Conservation (phyloP, 441 rosid species). For the Aquilaria agallochum region DNA sequence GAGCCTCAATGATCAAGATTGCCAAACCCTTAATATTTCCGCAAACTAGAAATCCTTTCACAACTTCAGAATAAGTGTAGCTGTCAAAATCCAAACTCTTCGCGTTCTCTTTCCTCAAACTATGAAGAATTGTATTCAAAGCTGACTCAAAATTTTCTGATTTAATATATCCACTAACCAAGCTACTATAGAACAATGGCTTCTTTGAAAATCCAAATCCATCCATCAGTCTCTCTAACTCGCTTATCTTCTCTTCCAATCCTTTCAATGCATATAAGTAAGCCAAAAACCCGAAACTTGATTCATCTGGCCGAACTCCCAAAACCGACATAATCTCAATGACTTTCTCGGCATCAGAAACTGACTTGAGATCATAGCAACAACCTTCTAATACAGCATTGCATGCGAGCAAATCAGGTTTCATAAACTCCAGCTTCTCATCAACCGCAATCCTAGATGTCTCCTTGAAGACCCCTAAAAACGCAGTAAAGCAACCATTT, state of each 20-base stretch:
- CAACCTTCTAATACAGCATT: slow-evolving; percentile 76
- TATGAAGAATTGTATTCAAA: slow-evolving; percentile 35
- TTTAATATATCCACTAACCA: slow-evolving; percentile 74
- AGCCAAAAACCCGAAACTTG: slow-evolving; percentile 73
- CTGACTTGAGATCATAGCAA: slow-evolving; percentile 55
- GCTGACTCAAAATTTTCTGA: slow-evolving; percentile 54
- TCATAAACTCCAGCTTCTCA: slow-evolving; percentile 75
- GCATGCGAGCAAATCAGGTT: slow-evolving; percentile 68
- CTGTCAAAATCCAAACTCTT: slow-evolving; percentile 34
- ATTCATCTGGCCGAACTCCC: slow-evolving; percentile 69
- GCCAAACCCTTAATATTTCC: slow-evolving; percentile 60
- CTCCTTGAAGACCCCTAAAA: slow-evolving; percentile 66
- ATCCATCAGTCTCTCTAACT: slow-evolving; percentile 54
- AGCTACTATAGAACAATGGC: slow-evolving; percentile 35
- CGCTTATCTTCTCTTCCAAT: slow-evolving; percentile 49
- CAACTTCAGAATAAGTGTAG: slow-evolving; percentile 62
- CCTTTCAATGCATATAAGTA: slow-evolving; percentile 75
- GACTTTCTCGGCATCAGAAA: slow-evolving; percentile 61
- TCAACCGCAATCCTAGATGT: slow-evolving; percentile 65
- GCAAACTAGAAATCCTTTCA: slow-evolving; percentile 60
- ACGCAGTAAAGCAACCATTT: slow-evolving; percentile 39
- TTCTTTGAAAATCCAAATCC: slow-evolving; percentile 52
- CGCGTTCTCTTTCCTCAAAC: slow-evolving; percentile 37
- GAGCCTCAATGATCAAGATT: slow-evolving; percentile 66
- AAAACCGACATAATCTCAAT: slow-evolving; percentile 70